Percentiles rank a stretch among this genome's conserved stretches.
phyloP scores from a whole-genome alignment of 164 flowering plant species.

The Macadamia integrifolia region DNA sequence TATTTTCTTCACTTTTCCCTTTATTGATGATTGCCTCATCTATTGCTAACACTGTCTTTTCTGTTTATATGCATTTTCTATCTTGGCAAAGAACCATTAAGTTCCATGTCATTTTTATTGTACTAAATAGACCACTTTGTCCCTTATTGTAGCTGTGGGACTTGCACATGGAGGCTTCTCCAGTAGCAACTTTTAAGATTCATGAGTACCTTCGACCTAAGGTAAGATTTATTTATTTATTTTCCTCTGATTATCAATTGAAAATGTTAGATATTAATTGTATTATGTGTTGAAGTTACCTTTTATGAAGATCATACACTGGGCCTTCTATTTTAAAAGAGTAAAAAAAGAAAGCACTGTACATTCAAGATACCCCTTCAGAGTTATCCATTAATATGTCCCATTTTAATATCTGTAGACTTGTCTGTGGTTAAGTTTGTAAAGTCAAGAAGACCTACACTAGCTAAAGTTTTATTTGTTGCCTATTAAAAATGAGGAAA shows the following conservation, averaged over 20 bases:
- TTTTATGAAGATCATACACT: not conserved
- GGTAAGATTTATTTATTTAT: constrained; percentile 28
- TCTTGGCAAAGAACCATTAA: not conserved
- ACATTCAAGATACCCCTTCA: not conserved
- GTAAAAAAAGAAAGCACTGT: not conserved
- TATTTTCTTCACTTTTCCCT: too few relatives aligned
- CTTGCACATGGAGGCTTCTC: constrained; percentile 54
- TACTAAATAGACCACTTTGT: constrained; percentile 13
- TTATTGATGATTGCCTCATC: not conserved
- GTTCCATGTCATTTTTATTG: not conserved
- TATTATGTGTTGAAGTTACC: not conserved
- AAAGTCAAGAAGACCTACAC: not conserved
- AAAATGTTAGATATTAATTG: not conserved
- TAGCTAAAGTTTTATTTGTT: not conserved
- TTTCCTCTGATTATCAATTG: not conserved
- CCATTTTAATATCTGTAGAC: not conserved
- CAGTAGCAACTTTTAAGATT: constrained; percentile 59
- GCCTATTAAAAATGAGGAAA: not conserved
- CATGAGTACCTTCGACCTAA: constrained; percentile 74
- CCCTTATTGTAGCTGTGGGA: constrained; percentile 69
- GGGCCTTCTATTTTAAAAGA: not conserved
- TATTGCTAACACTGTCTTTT: not conserved
- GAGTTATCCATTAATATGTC: not conserved
- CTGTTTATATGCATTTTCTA: not conserved
- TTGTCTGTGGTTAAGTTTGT: not conserved